Conservation (phyloP, 257 asterid species). For the Primulina huaijiensis region DNA sequence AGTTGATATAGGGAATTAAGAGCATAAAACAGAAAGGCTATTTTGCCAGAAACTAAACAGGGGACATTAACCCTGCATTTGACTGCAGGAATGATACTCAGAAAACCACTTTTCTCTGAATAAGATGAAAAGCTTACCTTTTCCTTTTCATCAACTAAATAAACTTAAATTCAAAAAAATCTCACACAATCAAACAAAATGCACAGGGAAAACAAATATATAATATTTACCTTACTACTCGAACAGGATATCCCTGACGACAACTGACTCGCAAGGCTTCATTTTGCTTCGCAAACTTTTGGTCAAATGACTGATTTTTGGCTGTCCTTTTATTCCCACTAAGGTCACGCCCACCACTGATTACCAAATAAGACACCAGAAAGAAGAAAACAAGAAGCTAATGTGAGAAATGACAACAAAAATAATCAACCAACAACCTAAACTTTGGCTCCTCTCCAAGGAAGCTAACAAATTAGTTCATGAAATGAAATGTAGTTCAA, state of each 20-base stretch:
- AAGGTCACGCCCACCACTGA: slow-evolving; percentile 92
- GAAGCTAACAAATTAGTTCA: slow-evolving; percentile 2
- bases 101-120: too few relatives aligned
- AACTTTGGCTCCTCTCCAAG: background rate
- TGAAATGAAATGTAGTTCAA: background rate
- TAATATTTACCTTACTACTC: slow-evolving; percentile 77
- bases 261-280: slow-evolving; percentile 88
- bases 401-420: slow-evolving; percentile 6
- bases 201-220: slow-evolving; percentile 13
- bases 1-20: background rate
- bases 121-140: too few relatives aligned
- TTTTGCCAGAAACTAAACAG: too few relatives aligned
- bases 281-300: slow-evolving; percentile 56
- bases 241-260: slow-evolving; percentile 80
- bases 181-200: background rate
- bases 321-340: slow-evolving; percentile 86
- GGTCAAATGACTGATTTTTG: slow-evolving; percentile 77
- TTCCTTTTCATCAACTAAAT: background rate
- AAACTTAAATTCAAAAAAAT: slow-evolving; percentile 2
- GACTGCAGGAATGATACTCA: too few relatives aligned
- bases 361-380: slow-evolving; percentile 10
- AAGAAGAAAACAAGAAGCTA: background rate
- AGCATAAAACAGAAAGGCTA: background rate
- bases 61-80: too few relatives aligned
- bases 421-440: slow-evolving; percentile 2